Evolutionary conservation across 345 rosid species (phyloP), one percentile per base, ranked within the genome.

Genomic region (Bruguiera gymnorhiza): DNA sequence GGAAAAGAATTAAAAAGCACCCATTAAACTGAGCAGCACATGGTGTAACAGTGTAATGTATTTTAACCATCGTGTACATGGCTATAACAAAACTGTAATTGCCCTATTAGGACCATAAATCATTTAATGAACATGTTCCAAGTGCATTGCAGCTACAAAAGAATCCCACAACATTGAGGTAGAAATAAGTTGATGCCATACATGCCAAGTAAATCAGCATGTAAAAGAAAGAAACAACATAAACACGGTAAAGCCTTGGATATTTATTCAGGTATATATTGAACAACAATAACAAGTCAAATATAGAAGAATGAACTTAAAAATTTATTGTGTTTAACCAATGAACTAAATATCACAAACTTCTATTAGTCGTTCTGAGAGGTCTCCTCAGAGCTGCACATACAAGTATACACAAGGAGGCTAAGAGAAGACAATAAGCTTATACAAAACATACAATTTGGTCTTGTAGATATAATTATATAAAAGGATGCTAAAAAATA

Each of bases 311-410:
- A 58, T 27, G 34, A 13, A 27, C 18, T 21, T 1, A 53, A 21
- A 68, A 2, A 30, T n/a, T 29, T 32, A 6, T 15, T 32, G 2
- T n/a, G 23, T 10, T 3, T 13, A 54, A 52, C 32, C 31, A 10
- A 31, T 65, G 21, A 39, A 15, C 29, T 21, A 23, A 43, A 48
- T 46, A 21, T 58, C 23, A 29, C 13, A 61, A 26, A 48, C 27
- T 56, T n/a, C 66, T 57, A 11, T 62, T 19, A 30, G 32, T 57
- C 34, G 51, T 37, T 70, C 61, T 39, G 13, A 29, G 66, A 66
- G 50, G 19, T 23, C 70, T 24, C 31, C 3, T 43, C 26, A 19
- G 0, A 34, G n/a, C 16, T 13, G 50, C 19, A 43, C 19, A 43
- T 43, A 3, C 50, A 43, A 43, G 5, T 43, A 43, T 43, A 43